Evolutionary conservation across 2,329 filamentous ascomycete species (phyloP), one percentile per base, ranked within the genome.

Genomic region (Cryphonectria nitschkei): DNA sequence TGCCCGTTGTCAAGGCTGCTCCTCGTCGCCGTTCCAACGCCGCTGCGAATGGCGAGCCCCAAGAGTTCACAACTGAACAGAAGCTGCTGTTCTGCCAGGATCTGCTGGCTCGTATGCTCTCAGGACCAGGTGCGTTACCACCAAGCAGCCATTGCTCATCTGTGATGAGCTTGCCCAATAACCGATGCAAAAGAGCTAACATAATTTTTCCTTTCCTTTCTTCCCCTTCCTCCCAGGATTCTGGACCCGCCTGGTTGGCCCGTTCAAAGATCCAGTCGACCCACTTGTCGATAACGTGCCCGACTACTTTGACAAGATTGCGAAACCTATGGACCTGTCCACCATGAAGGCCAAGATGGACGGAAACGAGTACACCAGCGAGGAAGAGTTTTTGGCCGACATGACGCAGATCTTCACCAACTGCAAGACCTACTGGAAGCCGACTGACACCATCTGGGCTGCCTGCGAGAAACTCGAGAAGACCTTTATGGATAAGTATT

Each of bases 201-300:
- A 14, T 26, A 6, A 19, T n/a, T 26, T 26, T 41, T 41, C 67
- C n/a, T 8, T 5, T 37, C 37, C 9, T 54, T 58, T 26, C 67
- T 9, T 50, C 7, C 22, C 7, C 46, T n/a, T 8, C 19, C 46
- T n/a, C 19, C 19, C 9, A 89, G 88, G 89, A 8, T 90, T 89
- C 77, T 91, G 89, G 89, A 90, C 89, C 0, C 86, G 88, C n/a
- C 82, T 90, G 0, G 88, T 90, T 3, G 87, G 87, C 0, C 87
- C 88, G 0, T 90, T 91, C 78, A 85, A 84, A 61, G 84, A 90
- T 34, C 85, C 88, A 0, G 88, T 90, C 8, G 84, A 88, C 70
- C 88, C 88, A 0, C 76, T 80, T 3, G 81, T 83, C 52, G 87
- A 90, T 73, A 85, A 85, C 26, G 86, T 90, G 2, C 88, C 88